Conservation (phyloP, 2,329 filamentous ascomycete genomes). For the Cryphonectria radicalis region DNA sequence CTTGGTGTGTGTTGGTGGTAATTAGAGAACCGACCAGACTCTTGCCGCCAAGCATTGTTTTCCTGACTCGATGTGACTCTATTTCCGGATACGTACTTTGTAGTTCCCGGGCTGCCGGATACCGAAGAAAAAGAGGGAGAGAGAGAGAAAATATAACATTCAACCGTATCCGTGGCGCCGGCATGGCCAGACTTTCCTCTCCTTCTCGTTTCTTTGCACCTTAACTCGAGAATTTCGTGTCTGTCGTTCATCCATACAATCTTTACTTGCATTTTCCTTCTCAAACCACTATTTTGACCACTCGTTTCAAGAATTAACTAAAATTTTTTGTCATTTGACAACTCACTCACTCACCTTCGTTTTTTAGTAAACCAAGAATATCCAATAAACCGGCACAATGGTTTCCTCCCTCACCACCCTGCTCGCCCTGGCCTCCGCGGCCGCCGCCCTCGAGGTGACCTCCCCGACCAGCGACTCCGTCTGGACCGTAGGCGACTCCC, state of each 20-base stretch:
- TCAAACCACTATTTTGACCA: constrained; percentile 15
- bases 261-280: not conserved
- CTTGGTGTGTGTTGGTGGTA: not conserved
- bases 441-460: constrained; percentile 28
- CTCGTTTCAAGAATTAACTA: constrained; percentile 17
- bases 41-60: not conserved
- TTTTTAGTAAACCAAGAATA: not conserved
- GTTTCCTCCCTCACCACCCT: constrained; percentile 24
- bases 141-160: not conserved
- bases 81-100: constrained; percentile 2
- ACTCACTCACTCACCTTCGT: not conserved
- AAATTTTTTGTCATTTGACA: not conserved
- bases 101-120: not conserved
- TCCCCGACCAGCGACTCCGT: constrained; percentile 23
- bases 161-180: not conserved
- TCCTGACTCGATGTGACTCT: not conserved
- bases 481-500: constrained; percentile 27
- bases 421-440: constrained; percentile 28
- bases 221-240: not conserved
- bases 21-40: not conserved
- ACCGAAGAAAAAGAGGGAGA: not conserved
- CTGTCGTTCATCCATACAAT: not conserved
- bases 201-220: not conserved
- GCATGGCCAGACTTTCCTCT: not conserved
- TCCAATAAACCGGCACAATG: constrained; percentile 20